Evolutionary conservation across 2,329 filamentous ascomycete genomes (phyloP), one percentile per base, ranked within the genome.

Genomic region (Fusarium sp.): DNA sequence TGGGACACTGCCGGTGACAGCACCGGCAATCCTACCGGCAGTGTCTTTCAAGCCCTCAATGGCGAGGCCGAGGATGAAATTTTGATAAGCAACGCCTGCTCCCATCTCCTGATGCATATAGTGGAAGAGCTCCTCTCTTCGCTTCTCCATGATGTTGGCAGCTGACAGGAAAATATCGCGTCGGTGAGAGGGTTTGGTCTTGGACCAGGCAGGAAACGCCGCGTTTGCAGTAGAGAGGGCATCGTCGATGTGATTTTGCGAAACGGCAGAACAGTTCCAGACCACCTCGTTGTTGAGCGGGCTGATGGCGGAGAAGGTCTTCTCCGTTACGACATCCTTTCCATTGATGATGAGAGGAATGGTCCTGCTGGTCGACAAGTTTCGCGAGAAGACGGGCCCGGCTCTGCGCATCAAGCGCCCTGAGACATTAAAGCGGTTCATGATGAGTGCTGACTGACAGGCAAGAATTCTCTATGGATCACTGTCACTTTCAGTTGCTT

Each of bases 21-120:
- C 77, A 5, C 59, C 63, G 3, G 68, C 73, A 7, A 83, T 77
- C 26, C 79, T 71, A 1, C 79, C 80, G 2, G 81, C 81, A 7
- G 81, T 78, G 62, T 83, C 81, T 7, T 73, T 74, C 2, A 82
- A 63, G 4, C 80, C 73, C 10, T 80, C 77, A 23, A 76, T 65
- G 1, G 80, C 61, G 7, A 78, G 65, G 1, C 59, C 53, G 3
- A 80, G 33, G 49, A 82, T 81, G 53, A 83, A 80, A 4, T 70
- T 46, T 8, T 66, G 61, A 17, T 60, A 70, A 32, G 32, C 57
- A 27, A 59, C 37, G 5, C 59, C 52, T 10, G 66, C 68, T 7
- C 57, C 68, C 17, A 69, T 66, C 30, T 70, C 67, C 3, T 65
- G 46, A 6, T 61, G 38, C 53, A 69, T 49, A 18, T 70, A 70